Conservation (phyloP, 495 filamentous ascomycete species). For the Saxispiralis lemnorum region DNA sequence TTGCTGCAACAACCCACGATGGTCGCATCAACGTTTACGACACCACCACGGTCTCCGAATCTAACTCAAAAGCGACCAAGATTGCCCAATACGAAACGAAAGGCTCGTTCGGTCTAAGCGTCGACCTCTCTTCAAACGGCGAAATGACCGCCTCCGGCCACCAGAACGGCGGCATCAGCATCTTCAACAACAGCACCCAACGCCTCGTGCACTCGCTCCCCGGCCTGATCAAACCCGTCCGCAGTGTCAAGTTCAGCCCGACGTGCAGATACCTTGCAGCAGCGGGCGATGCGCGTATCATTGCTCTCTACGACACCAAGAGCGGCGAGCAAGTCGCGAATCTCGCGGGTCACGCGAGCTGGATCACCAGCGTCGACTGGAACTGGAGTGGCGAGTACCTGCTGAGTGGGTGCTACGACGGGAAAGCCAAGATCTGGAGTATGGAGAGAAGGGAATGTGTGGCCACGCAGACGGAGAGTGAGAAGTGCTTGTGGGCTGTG, state of each 20-base stretch:
- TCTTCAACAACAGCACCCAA: slow-evolving; percentile 81
- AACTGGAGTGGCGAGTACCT: slow-evolving; percentile 87
- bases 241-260: slow-evolving; percentile 73
- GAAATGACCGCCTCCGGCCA: slow-evolving; percentile 79
- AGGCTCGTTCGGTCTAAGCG: slow-evolving; percentile 68
- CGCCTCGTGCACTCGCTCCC: slow-evolving; percentile 72
- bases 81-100: slow-evolving; percentile 81
- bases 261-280: slow-evolving; percentile 70
- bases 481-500: slow-evolving; percentile 69
- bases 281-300: slow-evolving; percentile 76
- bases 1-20: slow-evolving; percentile 66
- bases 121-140: slow-evolving; percentile 72
- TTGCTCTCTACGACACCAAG: slow-evolving; percentile 75
- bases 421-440: slow-evolving; percentile 90
- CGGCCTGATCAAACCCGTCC: slow-evolving; percentile 69
- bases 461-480: slow-evolving; percentile 80
- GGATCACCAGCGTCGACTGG: slow-evolving; percentile 84
- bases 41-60: slow-evolving; percentile 30
- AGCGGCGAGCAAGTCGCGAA: slow-evolving; percentile 87
- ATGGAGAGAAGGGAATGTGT: slow-evolving; percentile 67
- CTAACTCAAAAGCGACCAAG: slow-evolving; percentile 23
- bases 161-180: slow-evolving; percentile 80
- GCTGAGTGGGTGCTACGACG: slow-evolving; percentile 61
- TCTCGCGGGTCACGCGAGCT: slow-evolving; percentile 58
- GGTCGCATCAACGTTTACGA: slow-evolving; percentile 85